A percentile compares a stretch with the other conserved stretches of the same genome.
Conservation (phyloP, 305 asterid genomes). For the Coffea humblotiana region DNA sequence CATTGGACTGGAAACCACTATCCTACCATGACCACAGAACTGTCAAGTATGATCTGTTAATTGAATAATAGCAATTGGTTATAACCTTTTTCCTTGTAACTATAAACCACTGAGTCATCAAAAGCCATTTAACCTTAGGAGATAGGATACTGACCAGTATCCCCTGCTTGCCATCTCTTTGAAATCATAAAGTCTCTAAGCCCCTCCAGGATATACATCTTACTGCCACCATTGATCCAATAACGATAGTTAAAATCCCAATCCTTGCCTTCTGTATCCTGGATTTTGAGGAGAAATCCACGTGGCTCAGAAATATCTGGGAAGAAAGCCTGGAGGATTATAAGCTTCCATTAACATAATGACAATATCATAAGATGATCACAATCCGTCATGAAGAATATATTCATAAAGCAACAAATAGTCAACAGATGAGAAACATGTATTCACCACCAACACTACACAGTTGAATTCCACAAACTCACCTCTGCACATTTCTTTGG, state of each 20-base stretch:
- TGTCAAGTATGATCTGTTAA: background rate
- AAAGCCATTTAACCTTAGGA: background rate
- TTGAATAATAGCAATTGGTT: background rate
- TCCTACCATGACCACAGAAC: background rate
- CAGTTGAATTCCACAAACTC: slow-evolving; percentile 24
- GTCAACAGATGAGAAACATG: background rate
- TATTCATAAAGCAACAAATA: background rate
- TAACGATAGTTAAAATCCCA: slow-evolving; percentile 63
- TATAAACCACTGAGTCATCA: background rate
- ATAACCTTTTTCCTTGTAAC: background rate
- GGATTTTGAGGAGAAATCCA: slow-evolving; percentile 50
- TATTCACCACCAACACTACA: background rate
- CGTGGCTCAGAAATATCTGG: slow-evolving; percentile 53
- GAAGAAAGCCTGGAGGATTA: slow-evolving; percentile 50
- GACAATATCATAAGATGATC: background rate
- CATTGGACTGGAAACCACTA: background rate
- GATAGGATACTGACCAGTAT: slow-evolving; percentile 45
- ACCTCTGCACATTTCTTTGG: slow-evolving; percentile 79
- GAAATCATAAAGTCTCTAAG: slow-evolving; percentile 59
- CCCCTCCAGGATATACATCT: slow-evolving; percentile 66
- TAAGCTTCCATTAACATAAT: background rate
- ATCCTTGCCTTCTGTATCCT: slow-evolving; percentile 62
- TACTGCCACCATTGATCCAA: slow-evolving; percentile 55
- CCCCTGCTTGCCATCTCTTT: slow-evolving; percentile 67
- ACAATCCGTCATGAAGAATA: background rate